A percentile compares a stretch with the other conserved stretches of the same genome.
These are phyloP conservation scores for Helicocarpus griseus DNA, from an alignment of 2,329 filamentous ascomycete genomes.

Conservation along the genomic window DNA sequence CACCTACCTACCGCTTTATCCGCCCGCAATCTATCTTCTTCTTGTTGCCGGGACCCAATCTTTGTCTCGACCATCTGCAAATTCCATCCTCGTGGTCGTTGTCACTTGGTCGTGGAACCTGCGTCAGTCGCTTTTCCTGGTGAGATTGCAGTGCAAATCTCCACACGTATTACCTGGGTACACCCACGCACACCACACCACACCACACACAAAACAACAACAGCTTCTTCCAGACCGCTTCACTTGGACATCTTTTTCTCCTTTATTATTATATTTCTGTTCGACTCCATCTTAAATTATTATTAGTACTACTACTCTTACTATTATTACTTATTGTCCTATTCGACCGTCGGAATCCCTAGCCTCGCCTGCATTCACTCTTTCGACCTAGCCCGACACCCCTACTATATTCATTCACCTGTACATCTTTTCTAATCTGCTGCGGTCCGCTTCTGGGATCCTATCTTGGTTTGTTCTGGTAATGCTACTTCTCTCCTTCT, in stretches of 20 bases:
- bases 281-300: too few relatives aligned
- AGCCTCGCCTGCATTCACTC: background rate
- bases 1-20: background rate
- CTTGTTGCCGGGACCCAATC: background rate
- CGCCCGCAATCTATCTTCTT: background rate
- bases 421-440: slow-evolving; percentile 13
- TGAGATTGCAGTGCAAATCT: slow-evolving; percentile 13
- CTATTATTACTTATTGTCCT: background rate
- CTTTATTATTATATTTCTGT: background rate
- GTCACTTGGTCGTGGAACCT: background rate
- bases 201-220: background rate
- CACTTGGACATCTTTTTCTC: background rate
- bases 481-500: background rate
- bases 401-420: slow-evolving; percentile 8
- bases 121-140: slow-evolving; percentile 6
- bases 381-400: background rate
- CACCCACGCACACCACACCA: background rate
- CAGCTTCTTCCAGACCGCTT: too few relatives aligned
- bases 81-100: background rate
- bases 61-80: background rate
- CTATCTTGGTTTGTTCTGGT: slow-evolving; percentile 1
- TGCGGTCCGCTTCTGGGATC: slow-evolving; percentile 3
- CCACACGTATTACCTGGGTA: background rate
- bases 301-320: too few relatives aligned
- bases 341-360: background rate